These are phyloP conservation scores for Artemisia tridentata DNA, from an alignment of 129 eudicot genomes.

Conservation along the genomic window DNA sequence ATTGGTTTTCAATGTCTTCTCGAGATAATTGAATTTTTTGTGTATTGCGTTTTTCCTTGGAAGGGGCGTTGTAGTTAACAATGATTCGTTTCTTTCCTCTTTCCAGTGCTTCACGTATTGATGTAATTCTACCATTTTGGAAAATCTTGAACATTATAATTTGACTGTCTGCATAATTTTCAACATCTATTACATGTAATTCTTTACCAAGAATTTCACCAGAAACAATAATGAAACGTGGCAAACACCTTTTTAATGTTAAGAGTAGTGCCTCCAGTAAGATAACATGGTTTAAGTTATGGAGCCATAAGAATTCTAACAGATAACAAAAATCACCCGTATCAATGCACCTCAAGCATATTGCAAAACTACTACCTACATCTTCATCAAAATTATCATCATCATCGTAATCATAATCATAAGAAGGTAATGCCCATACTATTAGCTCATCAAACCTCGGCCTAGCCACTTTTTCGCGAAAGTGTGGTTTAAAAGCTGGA, in stretches of 20 bases:
- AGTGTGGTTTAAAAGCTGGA: too few species aligned
- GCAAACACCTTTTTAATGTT: conserved; percentile 12
- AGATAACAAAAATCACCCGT: conserved; percentile 3
- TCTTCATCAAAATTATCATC: too few species aligned
- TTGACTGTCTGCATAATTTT: neutral
- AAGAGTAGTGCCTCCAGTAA: neutral
- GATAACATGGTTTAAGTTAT: neutral
- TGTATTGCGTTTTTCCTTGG: conserved; percentile 8
- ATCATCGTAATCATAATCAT: too few species aligned
- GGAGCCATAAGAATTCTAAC: neutral
- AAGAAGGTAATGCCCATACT: too few species aligned
- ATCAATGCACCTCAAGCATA: conserved; percentile 18
- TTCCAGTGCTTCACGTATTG: neutral
- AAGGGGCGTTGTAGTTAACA: neutral
- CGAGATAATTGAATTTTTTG: neutral
- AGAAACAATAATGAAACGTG: conserved; percentile 16
- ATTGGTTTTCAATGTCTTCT: conserved; percentile 3
- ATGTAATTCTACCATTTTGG: neutral
- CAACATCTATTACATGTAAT: neutral
- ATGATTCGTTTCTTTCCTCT: neutral
- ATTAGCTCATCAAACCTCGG: too few species aligned
- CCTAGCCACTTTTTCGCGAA: too few species aligned
- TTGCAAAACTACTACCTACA: too few species aligned
- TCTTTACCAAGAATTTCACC: conserved; percentile 1
- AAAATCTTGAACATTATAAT: neutral